Evolutionary conservation across 2,329 filamentous ascomycete species (phyloP).

Genomic region (Apiospora arundinis): DNA sequence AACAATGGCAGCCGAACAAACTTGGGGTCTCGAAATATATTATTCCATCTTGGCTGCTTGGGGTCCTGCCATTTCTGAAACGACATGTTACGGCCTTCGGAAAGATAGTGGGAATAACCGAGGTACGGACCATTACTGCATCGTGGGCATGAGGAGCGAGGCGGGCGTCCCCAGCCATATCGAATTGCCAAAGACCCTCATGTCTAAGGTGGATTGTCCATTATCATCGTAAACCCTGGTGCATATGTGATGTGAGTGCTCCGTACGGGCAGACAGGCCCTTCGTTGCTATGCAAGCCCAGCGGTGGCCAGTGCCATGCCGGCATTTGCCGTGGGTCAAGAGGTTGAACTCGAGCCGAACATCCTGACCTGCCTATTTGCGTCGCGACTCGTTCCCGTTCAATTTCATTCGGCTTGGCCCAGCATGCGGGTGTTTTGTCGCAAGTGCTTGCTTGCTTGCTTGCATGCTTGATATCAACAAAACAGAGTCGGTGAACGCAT

Average conservation of each 20-base stretch:
- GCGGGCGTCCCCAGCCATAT: constrained; percentile 13
- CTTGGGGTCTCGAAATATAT: neutral
- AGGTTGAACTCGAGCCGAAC: constrained; percentile 12
- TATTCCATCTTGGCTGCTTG: neutral
- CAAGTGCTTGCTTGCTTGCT: too few species aligned
- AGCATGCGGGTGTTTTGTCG: neutral
- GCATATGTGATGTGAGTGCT: neutral
- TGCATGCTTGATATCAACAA: neutral
- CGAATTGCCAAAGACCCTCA: neutral
- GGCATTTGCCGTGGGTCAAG: constrained; percentile 1
- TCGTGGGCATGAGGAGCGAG: constrained; percentile 1
- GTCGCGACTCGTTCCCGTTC: neutral
- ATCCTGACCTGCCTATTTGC: constrained; percentile 2
- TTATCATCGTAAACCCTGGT: neutral
- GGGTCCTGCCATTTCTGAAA: neutral
- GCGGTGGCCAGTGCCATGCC: constrained; percentile 8
- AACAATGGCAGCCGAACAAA: neutral
- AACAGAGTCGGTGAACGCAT: neutral
- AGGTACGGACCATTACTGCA: neutral
- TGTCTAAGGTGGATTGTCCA: neutral
- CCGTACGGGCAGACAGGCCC: too few species aligned
- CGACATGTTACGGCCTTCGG: neutral
- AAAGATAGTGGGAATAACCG: neutral
- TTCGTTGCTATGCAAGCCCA: constrained; percentile 1
- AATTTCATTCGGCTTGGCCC: neutral